These are phyloP conservation scores for Macroventuria anomochaeta DNA, from an alignment of 2,329 filamentous ascomycete genomes.

Conservation along the genomic window DNA sequence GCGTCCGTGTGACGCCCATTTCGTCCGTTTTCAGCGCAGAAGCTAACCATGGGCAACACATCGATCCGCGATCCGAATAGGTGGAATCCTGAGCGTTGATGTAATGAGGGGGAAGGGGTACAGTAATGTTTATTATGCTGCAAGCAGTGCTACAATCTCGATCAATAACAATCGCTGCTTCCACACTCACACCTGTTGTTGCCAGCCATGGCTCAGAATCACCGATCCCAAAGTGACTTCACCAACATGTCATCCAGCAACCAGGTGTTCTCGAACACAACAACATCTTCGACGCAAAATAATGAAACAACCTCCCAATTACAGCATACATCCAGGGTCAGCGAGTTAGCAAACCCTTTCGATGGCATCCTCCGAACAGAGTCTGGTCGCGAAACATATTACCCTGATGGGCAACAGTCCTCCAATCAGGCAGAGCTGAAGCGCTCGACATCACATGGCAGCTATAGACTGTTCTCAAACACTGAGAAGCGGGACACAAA, in stretches of 20 bases:
- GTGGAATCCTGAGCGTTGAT: slow-evolving; percentile 9
- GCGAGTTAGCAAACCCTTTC: slow-evolving; percentile 6
- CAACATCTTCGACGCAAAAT: not conserved
- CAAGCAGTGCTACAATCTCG: slow-evolving; percentile 6
- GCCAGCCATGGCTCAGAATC: slow-evolving; percentile 25
- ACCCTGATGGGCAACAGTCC: slow-evolving; percentile 31
- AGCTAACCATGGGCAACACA: slow-evolving; percentile 17
- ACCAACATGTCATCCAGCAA: slow-evolving; percentile 15
- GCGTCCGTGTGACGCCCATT: not conserved
- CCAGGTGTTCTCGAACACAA: slow-evolving; percentile 6
- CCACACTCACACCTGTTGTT: slow-evolving; percentile 10
- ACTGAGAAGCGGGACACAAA: slow-evolving; percentile 5
- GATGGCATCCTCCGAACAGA: slow-evolving; percentile 32
- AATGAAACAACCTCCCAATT: slow-evolving; percentile 1
- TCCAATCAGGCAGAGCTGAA: not conserved
- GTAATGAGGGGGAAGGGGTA: slow-evolving; percentile 6
- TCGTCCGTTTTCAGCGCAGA: slow-evolving; percentile 23
- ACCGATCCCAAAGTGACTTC: slow-evolving; percentile 15
- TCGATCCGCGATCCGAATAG: slow-evolving; percentile 17
- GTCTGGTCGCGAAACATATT: slow-evolving; percentile 40
- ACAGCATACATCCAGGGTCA: slow-evolving; percentile 1
- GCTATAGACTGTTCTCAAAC: slow-evolving; percentile 11
- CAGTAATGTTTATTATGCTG: slow-evolving; percentile 11
- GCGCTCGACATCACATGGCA: slow-evolving; percentile 2
- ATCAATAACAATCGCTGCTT: not conserved